A percentile compares a stretch with the other conserved stretches of the same genome.
Conservation (phyloP, 495 filamentous ascomycete species). For the Aspergillus incahuasiensis region DNA sequence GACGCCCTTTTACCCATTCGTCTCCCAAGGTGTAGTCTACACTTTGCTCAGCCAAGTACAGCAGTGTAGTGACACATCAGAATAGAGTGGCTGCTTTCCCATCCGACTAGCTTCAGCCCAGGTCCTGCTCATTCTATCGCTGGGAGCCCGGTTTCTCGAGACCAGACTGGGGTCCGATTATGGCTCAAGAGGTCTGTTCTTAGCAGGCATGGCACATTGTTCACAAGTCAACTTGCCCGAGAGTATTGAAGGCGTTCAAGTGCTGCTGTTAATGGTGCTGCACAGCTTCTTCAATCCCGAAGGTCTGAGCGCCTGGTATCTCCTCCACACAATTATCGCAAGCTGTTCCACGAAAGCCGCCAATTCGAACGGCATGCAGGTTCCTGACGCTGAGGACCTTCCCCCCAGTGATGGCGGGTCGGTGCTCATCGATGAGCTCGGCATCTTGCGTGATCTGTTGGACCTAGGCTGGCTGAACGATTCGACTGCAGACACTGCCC, state of each 20-base stretch:
- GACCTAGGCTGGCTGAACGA: constrained; percentile 7
- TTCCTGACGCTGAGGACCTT: no score
- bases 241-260: not conserved
- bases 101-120: not conserved
- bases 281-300: not conserved
- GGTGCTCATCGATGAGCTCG: constrained; percentile 1
- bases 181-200: no score
- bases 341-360: not conserved
- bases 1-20: not conserved
- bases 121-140: not conserved
- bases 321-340: not conserved
- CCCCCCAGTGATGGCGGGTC: not conserved
- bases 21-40: not conserved
- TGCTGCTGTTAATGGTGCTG: not conserved
- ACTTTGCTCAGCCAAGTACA: not conserved
- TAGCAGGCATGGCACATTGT: no score
- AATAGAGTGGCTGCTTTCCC: not conserved
- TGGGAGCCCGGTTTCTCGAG: not conserved
- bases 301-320: not conserved
- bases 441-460: constrained; percentile 1
- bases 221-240: no score
- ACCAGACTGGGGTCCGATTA: not conserved
- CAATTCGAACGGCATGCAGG: no score
- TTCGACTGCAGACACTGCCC: not conserved
- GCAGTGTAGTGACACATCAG: no score